Conservation (phyloP, 306 rosid species). For the Quercus cerris region DNA sequence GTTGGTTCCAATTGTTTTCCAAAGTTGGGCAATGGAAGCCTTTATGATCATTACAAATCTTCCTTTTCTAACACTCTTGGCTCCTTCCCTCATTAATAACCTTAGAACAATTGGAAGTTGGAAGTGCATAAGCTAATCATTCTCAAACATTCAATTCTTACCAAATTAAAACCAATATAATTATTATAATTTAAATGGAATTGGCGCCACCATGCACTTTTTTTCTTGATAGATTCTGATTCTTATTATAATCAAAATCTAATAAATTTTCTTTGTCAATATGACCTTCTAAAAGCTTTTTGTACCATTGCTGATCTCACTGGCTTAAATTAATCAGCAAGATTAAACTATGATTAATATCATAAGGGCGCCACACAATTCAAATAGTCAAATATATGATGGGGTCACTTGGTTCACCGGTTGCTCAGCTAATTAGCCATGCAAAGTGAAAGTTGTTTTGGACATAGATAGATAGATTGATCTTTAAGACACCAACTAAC, state of each 20-base stretch:
- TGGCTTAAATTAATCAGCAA: background rate
- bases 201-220: constrained; percentile 17
- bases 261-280: constrained; percentile 5
- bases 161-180: constrained; percentile 16
- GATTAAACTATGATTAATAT: background rate
- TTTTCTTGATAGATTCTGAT: background rate
- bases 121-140: constrained; percentile 6
- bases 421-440: background rate
- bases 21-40: constrained; percentile 12
- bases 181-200: constrained; percentile 13
- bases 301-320: background rate
- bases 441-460: background rate
- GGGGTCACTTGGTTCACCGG: background rate
- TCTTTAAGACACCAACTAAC: background rate
- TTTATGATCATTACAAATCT: background rate
- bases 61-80: constrained; percentile 10
- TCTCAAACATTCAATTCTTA: background rate
- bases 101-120: background rate
- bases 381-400: background rate
- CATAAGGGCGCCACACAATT: background rate
- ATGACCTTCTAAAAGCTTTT: background rate
- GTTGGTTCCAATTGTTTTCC: constrained; percentile 23
- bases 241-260: background rate
- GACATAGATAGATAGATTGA: background rate
- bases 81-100: too few species aligned